Percentiles rank a stretch among this genome's conserved stretches.
Conservation (phyloP, 163 green algal genomes). For the Trebouxiophyceae sp. region DNA sequence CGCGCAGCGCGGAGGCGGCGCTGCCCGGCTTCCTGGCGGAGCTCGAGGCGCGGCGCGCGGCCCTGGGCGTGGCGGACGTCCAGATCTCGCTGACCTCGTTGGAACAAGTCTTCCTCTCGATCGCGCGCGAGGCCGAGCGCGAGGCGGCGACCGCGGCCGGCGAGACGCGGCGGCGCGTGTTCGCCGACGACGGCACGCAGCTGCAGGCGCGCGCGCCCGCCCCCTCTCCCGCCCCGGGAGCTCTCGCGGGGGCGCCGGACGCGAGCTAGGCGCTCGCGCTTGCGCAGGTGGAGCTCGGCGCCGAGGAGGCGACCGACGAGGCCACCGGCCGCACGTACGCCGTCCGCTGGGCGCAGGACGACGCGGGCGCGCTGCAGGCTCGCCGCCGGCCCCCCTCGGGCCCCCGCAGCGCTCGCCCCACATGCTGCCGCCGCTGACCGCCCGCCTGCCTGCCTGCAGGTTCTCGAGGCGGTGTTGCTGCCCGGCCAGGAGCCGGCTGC, state of each 20-base stretch:
- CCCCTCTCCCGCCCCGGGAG: too few species aligned
- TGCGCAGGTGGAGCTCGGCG: conserved; percentile 37
- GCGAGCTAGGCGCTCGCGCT: too few species aligned
- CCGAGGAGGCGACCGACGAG: conserved; percentile 30
- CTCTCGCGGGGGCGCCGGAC: too few species aligned
- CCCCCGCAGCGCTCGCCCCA: neutral
- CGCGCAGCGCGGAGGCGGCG: conserved; percentile 22
- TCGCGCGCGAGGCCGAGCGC: conserved; percentile 51
- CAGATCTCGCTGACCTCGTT: conserved; percentile 70
- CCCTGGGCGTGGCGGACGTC: conserved; percentile 64
- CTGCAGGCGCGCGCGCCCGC: too few species aligned
- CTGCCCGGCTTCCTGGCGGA: conserved; percentile 44
- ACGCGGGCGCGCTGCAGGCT: conserved; percentile 17
- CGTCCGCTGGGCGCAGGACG: conserved; percentile 35
- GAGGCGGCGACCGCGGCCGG: neutral
- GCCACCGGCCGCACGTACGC: conserved; percentile 19
- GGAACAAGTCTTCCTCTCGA: conserved; percentile 93
- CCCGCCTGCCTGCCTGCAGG: too few species aligned
- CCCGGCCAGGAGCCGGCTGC: neutral
- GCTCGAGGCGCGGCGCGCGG: conserved; percentile 32
- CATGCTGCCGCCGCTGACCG: too few species aligned
- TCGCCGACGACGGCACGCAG: neutral
- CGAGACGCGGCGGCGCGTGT: neutral
- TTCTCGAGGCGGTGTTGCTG: neutral
- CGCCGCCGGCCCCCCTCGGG: neutral